Percentiles rank a stretch among this genome's conserved stretches.
These are phyloP conservation scores for Cutaneotrichosporon cyanovorans DNA, from an alignment of 1,284 basidiomycete species.

Conservation along the genomic window DNA sequence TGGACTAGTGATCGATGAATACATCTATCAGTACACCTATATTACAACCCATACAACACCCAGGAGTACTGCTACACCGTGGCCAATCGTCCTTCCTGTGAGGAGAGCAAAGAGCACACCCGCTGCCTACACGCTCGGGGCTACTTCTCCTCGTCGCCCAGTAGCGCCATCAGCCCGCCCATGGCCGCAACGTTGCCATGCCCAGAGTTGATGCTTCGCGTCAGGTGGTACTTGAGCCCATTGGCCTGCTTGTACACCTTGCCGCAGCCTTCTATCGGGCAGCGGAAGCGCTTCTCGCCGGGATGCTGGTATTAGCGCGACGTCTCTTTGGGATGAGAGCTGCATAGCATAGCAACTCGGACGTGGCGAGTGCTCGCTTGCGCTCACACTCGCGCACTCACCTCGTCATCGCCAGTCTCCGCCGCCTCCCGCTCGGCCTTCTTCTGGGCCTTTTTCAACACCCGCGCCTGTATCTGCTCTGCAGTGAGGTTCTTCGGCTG, in stretches of 20 bases:
- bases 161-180: slow-evolving; percentile 26
- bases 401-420: slow-evolving; percentile 23
- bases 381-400: slow-evolving; percentile 5
- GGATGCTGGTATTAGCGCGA: not conserved
- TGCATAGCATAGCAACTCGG: not conserved
- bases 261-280: slow-evolving; percentile 54
- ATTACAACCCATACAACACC: slow-evolving; percentile 1
- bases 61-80: not conserved
- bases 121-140: too few species aligned
- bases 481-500: slow-evolving; percentile 12
- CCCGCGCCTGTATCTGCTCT: slow-evolving; percentile 35
- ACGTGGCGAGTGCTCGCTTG: too few species aligned
- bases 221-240: slow-evolving; percentile 46
- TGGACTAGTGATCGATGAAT: too few species aligned
- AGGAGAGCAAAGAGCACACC: too few species aligned
- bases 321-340: not conserved
- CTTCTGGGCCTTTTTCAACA: slow-evolving; percentile 33
- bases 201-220: slow-evolving; percentile 40
- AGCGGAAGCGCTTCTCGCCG: slow-evolving; percentile 53
- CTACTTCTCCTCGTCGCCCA: slow-evolving; percentile 18
- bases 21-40: too few species aligned
- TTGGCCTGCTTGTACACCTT: slow-evolving; percentile 55
- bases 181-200: slow-evolving; percentile 42
- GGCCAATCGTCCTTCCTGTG: too few species aligned
- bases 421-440: slow-evolving; percentile 32